A percentile compares a stretch with the other conserved stretches of the same genome.
Evolutionary conservation across 2,329 filamentous ascomycete genomes (phyloP).

Genomic region (Helotiales sp.): DNA sequence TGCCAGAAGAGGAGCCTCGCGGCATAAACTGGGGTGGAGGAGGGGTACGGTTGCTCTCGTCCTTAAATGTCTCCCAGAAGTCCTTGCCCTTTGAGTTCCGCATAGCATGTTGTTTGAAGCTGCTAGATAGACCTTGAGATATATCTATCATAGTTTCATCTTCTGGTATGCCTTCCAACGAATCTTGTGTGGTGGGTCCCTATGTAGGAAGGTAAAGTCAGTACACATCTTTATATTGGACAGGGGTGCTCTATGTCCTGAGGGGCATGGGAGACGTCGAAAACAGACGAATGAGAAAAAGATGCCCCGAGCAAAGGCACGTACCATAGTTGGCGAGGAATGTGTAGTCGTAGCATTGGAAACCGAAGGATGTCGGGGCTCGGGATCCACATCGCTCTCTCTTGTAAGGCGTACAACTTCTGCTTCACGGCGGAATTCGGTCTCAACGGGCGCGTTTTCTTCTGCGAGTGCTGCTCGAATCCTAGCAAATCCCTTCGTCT

Average conservation of each 20-base stretch:
- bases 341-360: conserved; percentile 61
- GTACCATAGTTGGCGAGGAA: conserved; percentile 67
- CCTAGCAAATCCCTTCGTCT: conserved; percentile 93
- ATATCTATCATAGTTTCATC: conserved; percentile 69
- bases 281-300: no score
- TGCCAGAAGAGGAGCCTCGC: conserved; percentile 61
- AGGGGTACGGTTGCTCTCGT: conserved; percentile 60
- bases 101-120: conserved; percentile 76
- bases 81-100: conserved; percentile 73
- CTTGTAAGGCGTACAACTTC: conserved; percentile 95
- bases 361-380: conserved; percentile 51
- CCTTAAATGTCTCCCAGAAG: conserved; percentile 83
- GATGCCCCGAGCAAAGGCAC: not conserved
- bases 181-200: conserved; percentile 60
- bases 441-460: conserved; percentile 85
- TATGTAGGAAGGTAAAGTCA: not conserved
- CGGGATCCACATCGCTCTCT: conserved; percentile 78
- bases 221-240: no score
- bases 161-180: conserved; percentile 73
- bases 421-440: conserved; percentile 86
- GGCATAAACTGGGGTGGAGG: conserved; percentile 61
- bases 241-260: no score
- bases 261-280: no score
- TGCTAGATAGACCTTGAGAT: conserved; percentile 56
- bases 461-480: conserved; percentile 89